These are phyloP conservation scores for Dioscorea zingiberensis DNA, from an alignment of 106 monocot genomes.

Conservation along the genomic window DNA sequence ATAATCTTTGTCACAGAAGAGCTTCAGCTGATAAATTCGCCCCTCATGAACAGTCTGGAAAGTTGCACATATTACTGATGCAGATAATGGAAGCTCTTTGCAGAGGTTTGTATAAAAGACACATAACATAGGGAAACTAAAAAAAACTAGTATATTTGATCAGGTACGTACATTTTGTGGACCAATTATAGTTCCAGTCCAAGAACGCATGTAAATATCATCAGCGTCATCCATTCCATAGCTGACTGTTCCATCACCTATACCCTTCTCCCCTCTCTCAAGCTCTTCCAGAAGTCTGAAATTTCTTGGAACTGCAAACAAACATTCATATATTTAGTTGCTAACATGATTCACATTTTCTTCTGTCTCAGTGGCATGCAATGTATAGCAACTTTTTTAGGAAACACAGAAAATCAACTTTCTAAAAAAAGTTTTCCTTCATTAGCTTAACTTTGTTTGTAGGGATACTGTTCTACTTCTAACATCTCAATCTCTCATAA, in stretches of 20 bases:
- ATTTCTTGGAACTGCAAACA: slow-evolving; percentile 67
- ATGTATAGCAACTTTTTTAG: no score
- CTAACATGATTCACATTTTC: no score
- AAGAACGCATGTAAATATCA: slow-evolving; percentile 67
- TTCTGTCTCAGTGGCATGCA: no score
- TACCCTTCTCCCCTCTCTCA: slow-evolving; percentile 90
- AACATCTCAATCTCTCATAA: no score
- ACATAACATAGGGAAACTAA: not conserved
- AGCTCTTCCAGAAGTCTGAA: slow-evolving; percentile 94
- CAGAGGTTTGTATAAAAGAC: no score
- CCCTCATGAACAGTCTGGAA: slow-evolving; percentile 81
- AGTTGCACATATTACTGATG: not conserved
- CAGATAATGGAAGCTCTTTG: not conserved
- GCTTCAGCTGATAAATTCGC: slow-evolving; percentile 71
- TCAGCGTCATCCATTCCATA: slow-evolving; percentile 91
- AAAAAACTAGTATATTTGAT: not conserved
- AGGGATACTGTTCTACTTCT: no score
- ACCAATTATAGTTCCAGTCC: slow-evolving; percentile 87
- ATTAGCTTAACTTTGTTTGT: no score
- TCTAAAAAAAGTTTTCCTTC: no score
- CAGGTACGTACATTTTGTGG: slow-evolving; percentile 50
- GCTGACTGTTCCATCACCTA: slow-evolving; percentile 79
- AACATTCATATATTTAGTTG: not conserved
- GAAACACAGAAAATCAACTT: no score
- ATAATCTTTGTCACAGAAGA: slow-evolving; percentile 63